phyloP scores from a whole-genome alignment of 495 filamentous ascomycete genomes.

The Aspergillus carlsbadensis region DNA sequence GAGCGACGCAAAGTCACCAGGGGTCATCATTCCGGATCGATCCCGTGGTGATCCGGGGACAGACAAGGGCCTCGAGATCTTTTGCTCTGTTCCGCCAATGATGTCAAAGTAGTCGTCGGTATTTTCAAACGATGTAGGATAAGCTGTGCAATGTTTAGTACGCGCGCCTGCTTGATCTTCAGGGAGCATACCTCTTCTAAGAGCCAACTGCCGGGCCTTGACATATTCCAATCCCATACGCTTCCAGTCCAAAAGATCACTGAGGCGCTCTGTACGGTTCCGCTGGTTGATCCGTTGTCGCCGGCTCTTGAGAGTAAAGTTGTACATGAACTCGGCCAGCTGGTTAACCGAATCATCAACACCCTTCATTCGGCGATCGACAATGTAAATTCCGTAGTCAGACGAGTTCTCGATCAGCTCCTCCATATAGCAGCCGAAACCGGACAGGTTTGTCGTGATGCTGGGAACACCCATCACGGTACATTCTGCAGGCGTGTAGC shows the following conservation, averaged over 20 bases:
- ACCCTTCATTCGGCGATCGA: constrained; percentile 92
- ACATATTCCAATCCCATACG: constrained; percentile 99
- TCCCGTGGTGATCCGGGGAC: constrained; percentile 90
- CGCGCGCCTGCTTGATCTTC: too few relatives aligned
- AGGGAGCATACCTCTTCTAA: constrained; percentile 73
- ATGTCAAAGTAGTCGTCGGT: constrained; percentile 76
- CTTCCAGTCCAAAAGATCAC: constrained; percentile 97
- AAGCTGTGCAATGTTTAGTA: constrained; percentile 52
- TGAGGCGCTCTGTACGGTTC: constrained; percentile 94
- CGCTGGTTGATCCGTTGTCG: constrained; percentile 97
- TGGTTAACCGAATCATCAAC: constrained; percentile 98
- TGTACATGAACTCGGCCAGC: constrained; percentile 87
- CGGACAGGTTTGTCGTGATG: constrained; percentile 97
- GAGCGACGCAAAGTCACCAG: constrained; percentile 92
- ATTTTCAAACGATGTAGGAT: constrained; percentile 77
- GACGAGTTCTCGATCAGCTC: constrained; percentile 96
- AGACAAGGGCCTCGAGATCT: constrained; percentile 90
- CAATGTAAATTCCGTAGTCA: constrained; percentile 98
- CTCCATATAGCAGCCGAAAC: constrained; percentile 99
- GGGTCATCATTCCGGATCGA: constrained; percentile 96
- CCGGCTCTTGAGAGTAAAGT: constrained; percentile 91
- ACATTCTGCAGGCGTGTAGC: constrained; percentile 96
- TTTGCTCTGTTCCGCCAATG: constrained; percentile 85
- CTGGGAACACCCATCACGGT: constrained; percentile 99
- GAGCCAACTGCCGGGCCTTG: constrained; percentile 90